These are phyloP conservation scores for Diutina neorugosa DNA, from an alignment of 1,139 yeast genomes.

Conservation along the genomic window DNA sequence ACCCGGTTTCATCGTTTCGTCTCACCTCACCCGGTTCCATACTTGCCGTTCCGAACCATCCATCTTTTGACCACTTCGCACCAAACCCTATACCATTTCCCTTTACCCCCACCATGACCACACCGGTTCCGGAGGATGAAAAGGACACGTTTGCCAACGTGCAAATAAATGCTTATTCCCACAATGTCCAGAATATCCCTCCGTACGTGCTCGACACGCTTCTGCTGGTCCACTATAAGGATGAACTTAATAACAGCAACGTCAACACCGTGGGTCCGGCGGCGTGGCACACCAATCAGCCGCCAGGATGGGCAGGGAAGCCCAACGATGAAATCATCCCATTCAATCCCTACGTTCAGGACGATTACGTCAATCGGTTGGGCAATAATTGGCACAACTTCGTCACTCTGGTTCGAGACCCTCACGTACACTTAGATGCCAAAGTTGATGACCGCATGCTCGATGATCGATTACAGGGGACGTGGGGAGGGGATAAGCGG, in stretches of 20 bases:
- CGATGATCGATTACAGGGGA: slow-evolving; percentile 17
- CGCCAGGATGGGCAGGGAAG: slow-evolving; percentile 7
- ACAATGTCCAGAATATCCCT: slow-evolving; percentile 33
- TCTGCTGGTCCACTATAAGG: slow-evolving; percentile 31
- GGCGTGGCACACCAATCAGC: slow-evolving; percentile 4
- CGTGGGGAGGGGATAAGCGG: slow-evolving; percentile 66
- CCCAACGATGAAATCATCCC: slow-evolving; percentile 21
- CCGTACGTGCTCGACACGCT: slow-evolving; percentile 48
- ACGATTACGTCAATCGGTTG: slow-evolving; percentile 26
- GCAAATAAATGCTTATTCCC: slow-evolving; percentile 22
- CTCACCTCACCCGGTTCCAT: background rate
- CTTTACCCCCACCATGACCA: background rate
- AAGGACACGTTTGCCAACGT: slow-evolving; percentile 17
- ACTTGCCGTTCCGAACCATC: background rate
- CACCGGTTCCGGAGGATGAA: background rate
- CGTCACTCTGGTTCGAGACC: slow-evolving; percentile 23
- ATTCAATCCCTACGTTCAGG: slow-evolving; percentile 24
- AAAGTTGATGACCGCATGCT: slow-evolving; percentile 14
- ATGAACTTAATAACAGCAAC: slow-evolving; percentile 22
- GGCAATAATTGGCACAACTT: slow-evolving; percentile 29
- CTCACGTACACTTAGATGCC: slow-evolving; percentile 23
- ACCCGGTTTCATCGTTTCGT: too few relatives aligned
- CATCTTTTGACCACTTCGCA: background rate
- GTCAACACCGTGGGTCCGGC: slow-evolving; percentile 10
- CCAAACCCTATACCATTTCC: background rate